These are phyloP conservation scores for Calycina herbarum DNA, from an alignment of 2,329 filamentous ascomycete species.

Conservation along the genomic window DNA sequence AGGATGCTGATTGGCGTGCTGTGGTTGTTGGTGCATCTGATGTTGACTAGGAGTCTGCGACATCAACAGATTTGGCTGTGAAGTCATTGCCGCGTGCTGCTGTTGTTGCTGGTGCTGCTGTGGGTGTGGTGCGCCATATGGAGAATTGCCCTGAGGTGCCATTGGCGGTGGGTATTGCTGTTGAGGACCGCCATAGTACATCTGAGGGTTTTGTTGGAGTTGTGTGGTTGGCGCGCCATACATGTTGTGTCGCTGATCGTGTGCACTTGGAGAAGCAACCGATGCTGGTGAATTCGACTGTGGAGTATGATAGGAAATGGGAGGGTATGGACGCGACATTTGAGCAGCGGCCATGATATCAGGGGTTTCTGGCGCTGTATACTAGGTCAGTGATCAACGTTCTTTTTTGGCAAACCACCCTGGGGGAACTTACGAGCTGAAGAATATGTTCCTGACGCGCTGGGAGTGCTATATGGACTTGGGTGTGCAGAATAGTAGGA, in stretches of 20 bases:
- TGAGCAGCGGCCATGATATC: constrained; percentile 67
- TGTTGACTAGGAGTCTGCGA: constrained; percentile 57
- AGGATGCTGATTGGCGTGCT: constrained; percentile 53
- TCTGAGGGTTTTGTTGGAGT: constrained; percentile 74
- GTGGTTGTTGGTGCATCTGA: constrained; percentile 59
- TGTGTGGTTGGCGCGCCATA: constrained; percentile 80
- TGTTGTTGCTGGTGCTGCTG: constrained; percentile 43
- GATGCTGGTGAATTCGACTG: constrained; percentile 94
- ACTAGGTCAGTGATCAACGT: constrained; percentile 22
- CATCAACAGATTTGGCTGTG: constrained; percentile 68
- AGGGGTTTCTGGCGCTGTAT: constrained; percentile 51
- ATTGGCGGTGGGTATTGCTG: constrained; percentile 64
- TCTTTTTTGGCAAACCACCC: background rate
- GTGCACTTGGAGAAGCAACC: constrained; percentile 82
- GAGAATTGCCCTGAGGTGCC: constrained; percentile 61
- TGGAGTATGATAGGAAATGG: constrained; percentile 87
- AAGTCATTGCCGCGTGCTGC: constrained; percentile 52
- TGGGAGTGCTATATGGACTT: constrained; percentile 80
- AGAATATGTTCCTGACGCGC: constrained; percentile 79
- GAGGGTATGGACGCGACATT: constrained; percentile 77
- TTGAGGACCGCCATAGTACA: constrained; percentile 63
- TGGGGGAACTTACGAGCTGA: constrained; percentile 66
- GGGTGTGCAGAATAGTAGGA: constrained; percentile 81
- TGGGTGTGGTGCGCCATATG: constrained; percentile 59
- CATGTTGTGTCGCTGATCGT: constrained; percentile 80